Conservation (phyloP, 2,329 filamentous ascomycete genomes). For the Decorospora gaudefroyi region DNA sequence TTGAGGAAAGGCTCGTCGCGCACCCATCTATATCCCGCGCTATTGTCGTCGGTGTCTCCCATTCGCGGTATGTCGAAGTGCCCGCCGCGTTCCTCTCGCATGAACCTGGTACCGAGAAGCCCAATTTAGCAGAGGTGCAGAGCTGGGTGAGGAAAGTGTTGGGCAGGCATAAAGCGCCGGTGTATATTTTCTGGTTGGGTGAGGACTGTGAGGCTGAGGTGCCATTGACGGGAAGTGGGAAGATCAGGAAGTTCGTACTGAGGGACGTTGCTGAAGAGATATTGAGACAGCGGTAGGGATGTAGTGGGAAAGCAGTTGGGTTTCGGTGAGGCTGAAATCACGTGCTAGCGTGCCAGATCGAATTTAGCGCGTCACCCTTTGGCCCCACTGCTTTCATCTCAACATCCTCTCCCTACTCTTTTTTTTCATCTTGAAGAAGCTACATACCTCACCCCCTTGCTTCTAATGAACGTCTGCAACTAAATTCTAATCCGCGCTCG, state of each 20-base stretch:
- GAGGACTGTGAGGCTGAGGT: constrained; percentile 47
- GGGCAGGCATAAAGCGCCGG: constrained; percentile 60
- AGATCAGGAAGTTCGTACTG: constrained; percentile 52
- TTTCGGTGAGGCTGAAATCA: neutral
- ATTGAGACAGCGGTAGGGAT: constrained; percentile 15
- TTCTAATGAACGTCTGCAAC: too few species aligned
- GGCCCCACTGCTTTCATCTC: neutral
- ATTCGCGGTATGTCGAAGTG: constrained; percentile 73
- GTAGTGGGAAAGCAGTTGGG: too few species aligned
- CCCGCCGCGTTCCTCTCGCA: constrained; percentile 65
- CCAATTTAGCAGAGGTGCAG: constrained; percentile 42
- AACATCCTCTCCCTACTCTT: neutral
- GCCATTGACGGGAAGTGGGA: constrained; percentile 52
- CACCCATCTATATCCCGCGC: constrained; percentile 67
- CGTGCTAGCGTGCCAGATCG: neutral
- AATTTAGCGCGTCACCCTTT: constrained; percentile 1
- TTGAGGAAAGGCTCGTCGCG: constrained; percentile 70
- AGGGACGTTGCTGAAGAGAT: constrained; percentile 37
- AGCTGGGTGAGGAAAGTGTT: constrained; percentile 47
- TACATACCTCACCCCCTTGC: neutral
- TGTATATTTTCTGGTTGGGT: constrained; percentile 77
- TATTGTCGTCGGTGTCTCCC: constrained; percentile 70
- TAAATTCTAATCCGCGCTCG: too few species aligned
- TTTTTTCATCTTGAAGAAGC: neutral
- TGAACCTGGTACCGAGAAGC: constrained; percentile 31